Evolutionary conservation across 306 rosid species (phyloP), one percentile per base, ranked within the genome.

Genomic region (Cucurbita maxima): DNA sequence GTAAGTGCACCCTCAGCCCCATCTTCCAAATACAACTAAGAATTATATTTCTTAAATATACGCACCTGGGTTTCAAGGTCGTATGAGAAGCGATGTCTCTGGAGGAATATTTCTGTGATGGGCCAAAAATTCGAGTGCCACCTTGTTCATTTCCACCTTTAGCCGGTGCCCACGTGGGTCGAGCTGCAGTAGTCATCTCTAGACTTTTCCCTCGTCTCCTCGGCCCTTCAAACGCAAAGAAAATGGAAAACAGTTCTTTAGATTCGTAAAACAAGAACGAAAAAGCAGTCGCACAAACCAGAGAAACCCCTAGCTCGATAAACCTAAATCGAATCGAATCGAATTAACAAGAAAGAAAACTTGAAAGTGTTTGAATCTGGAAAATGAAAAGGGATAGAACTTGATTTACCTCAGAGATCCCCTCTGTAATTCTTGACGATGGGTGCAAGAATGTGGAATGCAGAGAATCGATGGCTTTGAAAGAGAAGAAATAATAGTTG

Each of bases 131-230:
- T 76, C 97, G 87, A 37, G 97, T 83, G 52, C 98, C 98, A 2
- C 98, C 98, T 86, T 94, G 98, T 53, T 94, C 98, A 67, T 90
- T 85, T 25, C 98, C 98, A 70, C 98, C 98, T 81, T 94, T 94
- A 0, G 98, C 98, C 15, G 98, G 97, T 20, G 98, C 98, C 97
- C 98, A 94, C 0, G 98, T 94, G 10, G 98, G 98, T 83, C 98
- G 78, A 55, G 97, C 98, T 0, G 97, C 98, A 25, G 98, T 94
- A 51, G 98, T 94, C 98, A 94, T 92, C 77, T 55, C 22, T 50
- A 57, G 8, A 20, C 8, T 52, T 34, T 57, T 18, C 10, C 40
- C 63, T 63, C 57, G 25, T 51, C 47, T 36, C 53, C 64, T 52
- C 20, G 53, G 52, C 15, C 68, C 76, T 58, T 45, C 7, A 70